phyloP scores from a whole-genome alignment of 495 filamentous ascomycete species.

The Pyrenula aspistea region DNA sequence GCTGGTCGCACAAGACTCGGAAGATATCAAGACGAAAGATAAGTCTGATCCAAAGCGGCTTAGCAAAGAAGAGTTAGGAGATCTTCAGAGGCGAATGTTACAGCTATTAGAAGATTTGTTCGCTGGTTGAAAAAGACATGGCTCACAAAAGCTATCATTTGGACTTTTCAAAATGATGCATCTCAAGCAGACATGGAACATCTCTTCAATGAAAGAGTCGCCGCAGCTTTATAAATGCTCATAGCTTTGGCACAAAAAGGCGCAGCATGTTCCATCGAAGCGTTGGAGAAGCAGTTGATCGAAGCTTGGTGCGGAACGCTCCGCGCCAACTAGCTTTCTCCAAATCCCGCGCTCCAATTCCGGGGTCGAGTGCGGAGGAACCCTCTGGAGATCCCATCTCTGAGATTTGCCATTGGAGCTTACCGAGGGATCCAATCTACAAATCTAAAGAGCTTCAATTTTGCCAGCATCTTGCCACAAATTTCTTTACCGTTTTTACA shows the following conservation, averaged over 20 bases:
- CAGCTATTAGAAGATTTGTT: conserved; percentile 51
- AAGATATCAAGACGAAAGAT: conserved; percentile 2
- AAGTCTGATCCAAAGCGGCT: conserved; percentile 13
- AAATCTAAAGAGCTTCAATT: no score
- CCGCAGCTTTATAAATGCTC: no score
- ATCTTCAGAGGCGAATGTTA: conserved; percentile 47
- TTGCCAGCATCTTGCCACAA: no score
- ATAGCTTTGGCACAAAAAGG: no score
- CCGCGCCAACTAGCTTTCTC: not conserved
- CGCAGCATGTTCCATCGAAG: no score
- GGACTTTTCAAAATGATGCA: no score
- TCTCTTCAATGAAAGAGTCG: no score
- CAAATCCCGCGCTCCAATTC: not conserved
- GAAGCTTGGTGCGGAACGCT: not conserved
- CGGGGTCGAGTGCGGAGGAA: not conserved
- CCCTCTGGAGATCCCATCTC: not conserved
- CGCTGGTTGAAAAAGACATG: conserved; percentile 19
- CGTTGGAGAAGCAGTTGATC: no score
- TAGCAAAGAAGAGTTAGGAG: conserved; percentile 32
- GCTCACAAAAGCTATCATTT: no score
- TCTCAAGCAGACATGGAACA: no score
- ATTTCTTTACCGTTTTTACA: no score
- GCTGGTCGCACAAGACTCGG: conserved; percentile 18
- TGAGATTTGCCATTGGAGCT: not conserved
- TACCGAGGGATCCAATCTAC: not conserved